Evolutionary conservation across 164 flowering plant genomes (phyloP).

Genomic region (Piper longum): DNA sequence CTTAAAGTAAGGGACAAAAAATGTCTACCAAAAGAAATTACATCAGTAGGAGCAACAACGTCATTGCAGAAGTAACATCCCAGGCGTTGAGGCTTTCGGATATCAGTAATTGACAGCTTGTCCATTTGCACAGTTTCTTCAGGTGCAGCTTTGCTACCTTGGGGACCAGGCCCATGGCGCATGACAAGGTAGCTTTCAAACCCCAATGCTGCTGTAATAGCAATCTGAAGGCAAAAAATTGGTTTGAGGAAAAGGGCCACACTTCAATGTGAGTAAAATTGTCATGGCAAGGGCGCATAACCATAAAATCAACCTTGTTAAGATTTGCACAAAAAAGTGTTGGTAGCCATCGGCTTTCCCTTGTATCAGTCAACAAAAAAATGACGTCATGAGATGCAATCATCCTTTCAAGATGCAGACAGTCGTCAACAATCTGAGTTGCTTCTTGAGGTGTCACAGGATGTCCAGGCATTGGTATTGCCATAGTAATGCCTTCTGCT

Average conservation of each 20-base stretch:
- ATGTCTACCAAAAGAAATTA: conserved; percentile 19
- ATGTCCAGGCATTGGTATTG: conserved; percentile 99
- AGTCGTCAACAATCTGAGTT: conserved; percentile 57
- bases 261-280: neutral
- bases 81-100: conserved; percentile 27
- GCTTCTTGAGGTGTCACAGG: conserved; percentile 59
- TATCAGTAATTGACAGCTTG: conserved; percentile 21
- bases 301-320: conserved; percentile 48
- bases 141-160: conserved; percentile 15
- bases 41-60: conserved; percentile 98
- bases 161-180: conserved; percentile 96
- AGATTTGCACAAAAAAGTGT: conserved; percentile 67
- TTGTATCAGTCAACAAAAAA: conserved; percentile 89
- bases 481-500: conserved; percentile 73
- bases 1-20: too few species aligned
- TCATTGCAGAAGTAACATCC: conserved; percentile 99
- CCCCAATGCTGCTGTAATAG: conserved; percentile 87
- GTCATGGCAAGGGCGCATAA: neutral
- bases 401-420: conserved; percentile 47
- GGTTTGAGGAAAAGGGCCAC: neutral
- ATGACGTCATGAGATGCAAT: conserved; percentile 76
- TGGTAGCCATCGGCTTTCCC: conserved; percentile 99
- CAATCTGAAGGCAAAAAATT: conserved; percentile 39
- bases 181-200: conserved; percentile 95
- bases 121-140: conserved; percentile 20